phyloP scores from a whole-genome alignment of 176 grass and related monocot genomes.

The Puccinellia tenuiflora region DNA sequence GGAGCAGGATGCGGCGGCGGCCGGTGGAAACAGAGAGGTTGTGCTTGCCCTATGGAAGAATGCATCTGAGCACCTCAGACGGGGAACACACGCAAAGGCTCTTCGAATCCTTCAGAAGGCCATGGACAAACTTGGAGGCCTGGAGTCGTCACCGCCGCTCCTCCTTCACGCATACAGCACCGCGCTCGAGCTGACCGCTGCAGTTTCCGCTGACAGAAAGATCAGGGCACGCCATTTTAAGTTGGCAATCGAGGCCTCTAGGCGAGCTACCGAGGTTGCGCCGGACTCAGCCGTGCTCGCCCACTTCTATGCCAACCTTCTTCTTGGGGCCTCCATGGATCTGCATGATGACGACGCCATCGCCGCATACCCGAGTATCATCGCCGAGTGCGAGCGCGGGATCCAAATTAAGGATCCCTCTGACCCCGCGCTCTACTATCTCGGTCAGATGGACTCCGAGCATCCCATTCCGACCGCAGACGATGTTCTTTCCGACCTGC shows the following conservation, averaged over 20 bases:
- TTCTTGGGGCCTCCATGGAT: neutral
- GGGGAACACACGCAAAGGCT: neutral
- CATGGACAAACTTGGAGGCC: neutral
- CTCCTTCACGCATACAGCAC: neutral
- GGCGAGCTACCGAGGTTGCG: neutral
- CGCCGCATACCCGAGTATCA: neutral
- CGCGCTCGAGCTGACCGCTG: neutral
- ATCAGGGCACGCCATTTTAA: neutral
- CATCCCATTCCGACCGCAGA: neutral
- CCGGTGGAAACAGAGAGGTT: neutral
- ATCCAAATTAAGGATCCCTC: neutral
- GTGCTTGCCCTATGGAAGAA: neutral
- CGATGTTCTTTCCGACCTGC: neutral
- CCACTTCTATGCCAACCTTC: neutral
- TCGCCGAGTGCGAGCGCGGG: neutral
- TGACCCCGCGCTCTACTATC: neutral
- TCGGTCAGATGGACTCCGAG: neutral
- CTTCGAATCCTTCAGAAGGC: neutral
- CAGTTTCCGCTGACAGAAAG: neutral
- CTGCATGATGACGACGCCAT: neutral
- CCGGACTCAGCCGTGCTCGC: neutral
- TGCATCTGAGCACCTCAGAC: neutral
- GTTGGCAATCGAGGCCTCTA: neutral
- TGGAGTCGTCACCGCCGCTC: neutral
- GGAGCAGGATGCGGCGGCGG: neutral